Evolutionary conservation across 2,329 filamentous ascomycete genomes (phyloP), one percentile per base, ranked within the genome.

Genomic region (Colletotrichum coccodes): DNA sequence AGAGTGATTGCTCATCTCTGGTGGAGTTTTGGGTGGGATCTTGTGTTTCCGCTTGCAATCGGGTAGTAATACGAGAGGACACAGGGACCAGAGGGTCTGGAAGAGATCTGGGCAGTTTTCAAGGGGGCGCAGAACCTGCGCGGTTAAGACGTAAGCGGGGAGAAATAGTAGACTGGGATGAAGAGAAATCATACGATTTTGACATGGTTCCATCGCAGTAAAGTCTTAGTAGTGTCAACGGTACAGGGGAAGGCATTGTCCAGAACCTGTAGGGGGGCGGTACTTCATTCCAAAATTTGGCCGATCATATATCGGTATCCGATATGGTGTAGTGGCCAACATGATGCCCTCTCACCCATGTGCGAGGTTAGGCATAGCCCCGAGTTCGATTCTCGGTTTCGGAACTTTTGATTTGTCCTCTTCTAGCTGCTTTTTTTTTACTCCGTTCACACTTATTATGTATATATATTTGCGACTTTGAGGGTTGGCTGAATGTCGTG

Each of bases 251-350:
- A n/a, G n/a, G n/a, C n/a, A n/a, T 40, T 11, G 8, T 42, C 38
- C 11, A 8, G 40, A 8, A 18, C 18, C 40, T 16, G 12, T 4
- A 2, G 18, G n/a, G 11, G 2, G 12, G n/a, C 1, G 11, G 11
- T 44, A 36, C 12, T 32, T n/a, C 21, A 2, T 2, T 3, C 0
- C 3, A 1, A 4, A 16, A 9, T 3, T 11, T 9, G 0, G 0
- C 6, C 0, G 1, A 3, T 0, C 3, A 14, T n/a, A 1, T 21
- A 50, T 2, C 16, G 11, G 21, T 8, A 26, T 64, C 60, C 60
- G 60, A 64, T 64, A 64, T 64, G 60, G 60, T 64, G 60, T 64
- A 64, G 60, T 64, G 60, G 60, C 60, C 60, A 64, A 64, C 60
- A 64, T 64, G 60, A 64, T 64, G 60, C 60, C 60, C 60, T 64